These are phyloP conservation scores for Aspergillus felis DNA, from an alignment of 2,329 filamentous ascomycete species.

Conservation along the genomic window DNA sequence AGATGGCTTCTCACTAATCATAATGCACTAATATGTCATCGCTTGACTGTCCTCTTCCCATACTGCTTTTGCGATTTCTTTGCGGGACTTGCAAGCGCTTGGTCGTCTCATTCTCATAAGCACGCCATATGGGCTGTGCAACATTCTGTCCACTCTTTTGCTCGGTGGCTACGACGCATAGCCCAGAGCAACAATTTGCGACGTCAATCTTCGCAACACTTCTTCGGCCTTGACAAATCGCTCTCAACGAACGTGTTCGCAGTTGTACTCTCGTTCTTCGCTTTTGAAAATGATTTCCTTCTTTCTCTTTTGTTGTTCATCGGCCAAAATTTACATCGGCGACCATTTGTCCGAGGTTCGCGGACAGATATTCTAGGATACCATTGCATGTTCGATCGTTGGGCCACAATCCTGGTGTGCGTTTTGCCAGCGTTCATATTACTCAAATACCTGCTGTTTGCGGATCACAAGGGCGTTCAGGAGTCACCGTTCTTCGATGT, in stretches of 20 bases:
- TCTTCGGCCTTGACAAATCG: neutral
- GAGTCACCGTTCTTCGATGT: conserved; percentile 1
- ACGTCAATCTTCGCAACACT: neutral
- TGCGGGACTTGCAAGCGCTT: neutral
- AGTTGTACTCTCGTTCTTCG: neutral
- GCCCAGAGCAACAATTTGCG: neutral
- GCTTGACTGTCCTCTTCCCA: neutral
- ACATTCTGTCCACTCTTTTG: neutral
- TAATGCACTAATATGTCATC: conserved; percentile 54
- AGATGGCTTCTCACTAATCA: conserved; percentile 80
- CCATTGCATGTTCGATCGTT: neutral
- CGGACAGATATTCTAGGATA: neutral
- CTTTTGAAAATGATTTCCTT: neutral
- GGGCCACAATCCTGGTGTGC: neutral
- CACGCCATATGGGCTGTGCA: neutral
- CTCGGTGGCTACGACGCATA: neutral
- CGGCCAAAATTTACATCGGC: neutral
- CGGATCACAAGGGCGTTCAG: conserved; percentile 9
- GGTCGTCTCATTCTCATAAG: neutral
- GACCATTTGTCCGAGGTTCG: neutral
- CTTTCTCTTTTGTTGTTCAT: neutral
- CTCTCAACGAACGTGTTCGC: neutral
- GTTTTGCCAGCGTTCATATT: conserved; percentile 1
- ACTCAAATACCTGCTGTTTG: neutral
- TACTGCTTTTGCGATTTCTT: neutral